A percentile compares a stretch with the other conserved stretches of the same genome.
Conservation (phyloP, 2,329 filamentous ascomycete genomes). For the Beauveria varroae region DNA sequence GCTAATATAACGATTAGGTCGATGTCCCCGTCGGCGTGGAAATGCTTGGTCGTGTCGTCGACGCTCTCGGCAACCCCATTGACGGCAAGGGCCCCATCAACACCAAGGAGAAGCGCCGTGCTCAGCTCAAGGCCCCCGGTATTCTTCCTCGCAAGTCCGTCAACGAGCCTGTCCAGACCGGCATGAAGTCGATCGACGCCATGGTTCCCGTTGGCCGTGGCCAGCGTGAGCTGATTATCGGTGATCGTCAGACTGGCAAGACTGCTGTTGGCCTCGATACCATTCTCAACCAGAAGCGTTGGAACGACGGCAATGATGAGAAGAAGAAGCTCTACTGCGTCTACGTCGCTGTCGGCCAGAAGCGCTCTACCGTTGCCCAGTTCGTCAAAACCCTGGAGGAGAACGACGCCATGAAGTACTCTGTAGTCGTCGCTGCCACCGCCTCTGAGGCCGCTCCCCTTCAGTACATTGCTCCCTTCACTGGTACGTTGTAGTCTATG, state of each 20-base stretch:
- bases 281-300: constrained; percentile 99
- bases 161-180: constrained; percentile 98
- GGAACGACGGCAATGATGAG: constrained; percentile 85
- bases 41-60: constrained; percentile 95
- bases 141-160: constrained; percentile 96
- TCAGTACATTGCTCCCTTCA: constrained; percentile 92
- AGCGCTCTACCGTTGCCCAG: constrained; percentile 98
- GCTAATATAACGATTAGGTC: constrained; percentile 50
- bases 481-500: constrained; percentile 41
- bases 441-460: constrained; percentile 94
- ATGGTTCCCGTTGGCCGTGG: constrained; percentile 99
- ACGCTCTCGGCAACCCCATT: constrained; percentile 98
- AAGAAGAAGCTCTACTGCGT: constrained; percentile 98
- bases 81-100: constrained; percentile 98
- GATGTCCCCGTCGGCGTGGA: constrained; percentile 90
- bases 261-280: constrained; percentile 96
- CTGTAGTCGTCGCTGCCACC: constrained; percentile 85
- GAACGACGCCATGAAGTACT: constrained; percentile 99
- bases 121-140: constrained; percentile 97
- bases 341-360: constrained; percentile 98
- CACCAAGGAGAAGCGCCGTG: constrained; percentile 85
- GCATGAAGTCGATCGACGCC: constrained; percentile 97
- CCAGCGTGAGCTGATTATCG: constrained; percentile 99
- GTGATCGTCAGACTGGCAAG: constrained; percentile 99
- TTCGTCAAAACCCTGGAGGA: constrained; percentile 99